Evolutionary conservation across 192 early-diverging fungal species (phyloP).

Genomic region (Umbelopsis sp.): DNA sequence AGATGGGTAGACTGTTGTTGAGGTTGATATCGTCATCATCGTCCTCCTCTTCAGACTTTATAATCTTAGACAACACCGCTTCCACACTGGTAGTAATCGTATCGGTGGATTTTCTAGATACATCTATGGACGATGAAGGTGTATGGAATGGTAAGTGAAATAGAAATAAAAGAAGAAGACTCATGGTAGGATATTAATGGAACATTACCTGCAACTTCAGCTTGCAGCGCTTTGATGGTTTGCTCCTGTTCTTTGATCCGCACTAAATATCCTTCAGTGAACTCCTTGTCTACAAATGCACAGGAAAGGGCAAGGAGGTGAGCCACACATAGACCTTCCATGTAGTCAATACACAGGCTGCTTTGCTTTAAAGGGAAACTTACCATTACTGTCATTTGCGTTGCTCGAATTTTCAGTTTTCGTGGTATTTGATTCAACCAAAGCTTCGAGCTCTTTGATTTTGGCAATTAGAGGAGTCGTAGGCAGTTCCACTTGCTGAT

Average conservation of each 20-base stretch:
- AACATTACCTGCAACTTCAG: not conserved
- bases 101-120: constrained; percentile 5
- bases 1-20: not conserved
- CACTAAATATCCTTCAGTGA: constrained; percentile 14
- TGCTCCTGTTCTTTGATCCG: constrained; percentile 8
- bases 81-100: not conserved
- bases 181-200: not conserved
- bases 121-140: not conserved
- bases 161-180: no score
- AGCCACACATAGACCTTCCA: not conserved
- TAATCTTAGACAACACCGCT: not conserved
- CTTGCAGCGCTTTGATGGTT: not conserved
- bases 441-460: constrained; percentile 24
- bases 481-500: not conserved
- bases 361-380: not conserved
- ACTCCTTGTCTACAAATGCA: constrained; percentile 7
- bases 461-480: not conserved
- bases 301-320: not conserved
- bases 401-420: not conserved
- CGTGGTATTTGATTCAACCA: constrained; percentile 13
- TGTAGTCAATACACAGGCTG: no score
- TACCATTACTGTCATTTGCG: not conserved
- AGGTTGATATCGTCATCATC: not conserved
- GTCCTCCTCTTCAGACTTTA: not conserved
- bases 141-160: not conserved